A percentile compares a stretch with the other conserved stretches of the same genome.
These are phyloP conservation scores for Nothomitra cinnamomea DNA, from an alignment of 2,329 filamentous ascomycete species.

Conservation along the genomic window DNA sequence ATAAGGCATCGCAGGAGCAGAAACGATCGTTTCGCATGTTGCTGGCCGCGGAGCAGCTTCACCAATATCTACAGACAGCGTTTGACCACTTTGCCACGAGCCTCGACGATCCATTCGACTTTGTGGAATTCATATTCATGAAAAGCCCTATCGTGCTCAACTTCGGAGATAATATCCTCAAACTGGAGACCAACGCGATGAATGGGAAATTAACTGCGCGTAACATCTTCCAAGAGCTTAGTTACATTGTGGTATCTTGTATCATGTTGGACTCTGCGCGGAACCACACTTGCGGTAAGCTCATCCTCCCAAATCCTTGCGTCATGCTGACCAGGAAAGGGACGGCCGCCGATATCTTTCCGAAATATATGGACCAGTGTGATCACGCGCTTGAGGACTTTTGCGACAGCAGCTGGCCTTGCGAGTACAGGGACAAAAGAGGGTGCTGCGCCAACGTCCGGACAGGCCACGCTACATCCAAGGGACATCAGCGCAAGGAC, in stretches of 20 bases:
- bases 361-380: constrained; percentile 26
- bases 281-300: constrained; percentile 17
- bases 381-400: constrained; percentile 28
- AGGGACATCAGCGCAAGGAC: constrained; percentile 28
- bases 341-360: constrained; percentile 22
- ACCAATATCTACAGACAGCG: constrained; percentile 30
- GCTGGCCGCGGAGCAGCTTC: constrained; percentile 27
- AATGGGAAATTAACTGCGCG: constrained; percentile 10
- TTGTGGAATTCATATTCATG: constrained; percentile 28
- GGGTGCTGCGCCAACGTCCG: constrained; percentile 23
- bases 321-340: constrained; percentile 12
- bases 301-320: no score
- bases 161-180: constrained; percentile 33
- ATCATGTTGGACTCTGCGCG: constrained; percentile 30
- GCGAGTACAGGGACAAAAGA: constrained; percentile 20
- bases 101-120: constrained; percentile 32
- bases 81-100: constrained; percentile 32
- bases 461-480: constrained; percentile 20
- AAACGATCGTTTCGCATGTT: constrained; percentile 32
- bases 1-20: constrained; percentile 23
- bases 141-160: constrained; percentile 30
- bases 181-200: constrained; percentile 28
- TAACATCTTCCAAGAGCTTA: constrained; percentile 27
- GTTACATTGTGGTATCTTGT: constrained; percentile 32
- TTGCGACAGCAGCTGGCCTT: constrained; percentile 29